These are phyloP conservation scores for Heritiera littoralis DNA, from an alignment of 345 rosid genomes.

Conservation along the genomic window DNA sequence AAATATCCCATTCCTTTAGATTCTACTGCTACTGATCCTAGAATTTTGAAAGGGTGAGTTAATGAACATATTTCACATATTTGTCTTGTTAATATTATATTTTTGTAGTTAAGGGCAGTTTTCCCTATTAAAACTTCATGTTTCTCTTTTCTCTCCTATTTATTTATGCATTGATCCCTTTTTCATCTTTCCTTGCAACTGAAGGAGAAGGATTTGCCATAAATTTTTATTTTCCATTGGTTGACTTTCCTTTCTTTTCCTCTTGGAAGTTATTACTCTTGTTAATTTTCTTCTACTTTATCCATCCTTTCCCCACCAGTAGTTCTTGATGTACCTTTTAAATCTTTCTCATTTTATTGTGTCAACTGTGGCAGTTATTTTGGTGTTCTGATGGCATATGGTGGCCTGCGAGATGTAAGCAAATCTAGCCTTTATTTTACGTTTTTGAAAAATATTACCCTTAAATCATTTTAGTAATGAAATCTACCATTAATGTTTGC, in stretches of 20 bases:
- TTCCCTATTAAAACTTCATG: no score
- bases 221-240: not conserved
- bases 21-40: slow-evolving; percentile 47
- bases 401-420: slow-evolving; percentile 91
- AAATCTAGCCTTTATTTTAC: slow-evolving; percentile 26
- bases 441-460: not conserved
- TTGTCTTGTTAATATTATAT: not conserved
- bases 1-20: slow-evolving; percentile 62
- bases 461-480: not conserved
- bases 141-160: not conserved
- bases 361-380: slow-evolving; percentile 60
- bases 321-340: not conserved
- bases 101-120: no score
- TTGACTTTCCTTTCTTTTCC: not conserved
- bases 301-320: slow-evolving; percentile 11
- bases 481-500: not conserved
- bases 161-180: not conserved
- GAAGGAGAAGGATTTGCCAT: not conserved
- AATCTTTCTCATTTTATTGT: slow-evolving; percentile 29
- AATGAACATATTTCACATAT: slow-evolving; percentile 22
- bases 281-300: slow-evolving; percentile 16
- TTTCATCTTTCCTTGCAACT: not conserved
- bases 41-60: slow-evolving; percentile 57
- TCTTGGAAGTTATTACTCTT: not conserved
- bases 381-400: slow-evolving; percentile 85